phyloP scores from a whole-genome alignment of 2,329 filamentous ascomycete species.

The Microcyclosporella mali region DNA sequence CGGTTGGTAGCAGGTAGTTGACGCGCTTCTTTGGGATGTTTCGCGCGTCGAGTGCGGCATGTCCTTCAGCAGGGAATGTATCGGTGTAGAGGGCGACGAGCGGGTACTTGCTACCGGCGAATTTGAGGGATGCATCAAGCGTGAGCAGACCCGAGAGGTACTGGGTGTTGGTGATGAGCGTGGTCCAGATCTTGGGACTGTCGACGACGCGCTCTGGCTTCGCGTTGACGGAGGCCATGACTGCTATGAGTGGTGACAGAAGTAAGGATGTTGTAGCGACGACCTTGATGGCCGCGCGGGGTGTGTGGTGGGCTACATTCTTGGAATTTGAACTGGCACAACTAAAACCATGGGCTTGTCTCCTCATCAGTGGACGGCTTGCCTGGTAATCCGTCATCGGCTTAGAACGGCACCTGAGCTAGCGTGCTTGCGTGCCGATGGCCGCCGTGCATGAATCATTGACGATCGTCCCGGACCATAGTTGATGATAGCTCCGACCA shows the following conservation, averaged over 20 bases:
- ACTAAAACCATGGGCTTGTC: neutral
- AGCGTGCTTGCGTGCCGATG: too few relatives aligned
- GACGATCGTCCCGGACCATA: too few relatives aligned
- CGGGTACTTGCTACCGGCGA: conserved; percentile 61
- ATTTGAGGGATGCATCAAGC: conserved; percentile 69
- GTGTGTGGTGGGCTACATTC: conserved; percentile 8
- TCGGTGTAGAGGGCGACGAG: conserved; percentile 79
- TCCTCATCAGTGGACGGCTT: too few relatives aligned
- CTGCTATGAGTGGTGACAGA: neutral
- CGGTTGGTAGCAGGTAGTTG: conserved; percentile 63
- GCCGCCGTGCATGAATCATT: too few relatives aligned
- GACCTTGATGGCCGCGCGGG: conserved; percentile 8
- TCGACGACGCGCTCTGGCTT: conserved; percentile 27
- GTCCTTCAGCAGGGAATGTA: conserved; percentile 62
- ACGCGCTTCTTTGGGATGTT: conserved; percentile 65
- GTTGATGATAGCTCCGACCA: too few relatives aligned
- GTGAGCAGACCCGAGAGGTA: conserved; percentile 80
- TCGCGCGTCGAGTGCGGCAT: conserved; percentile 61
- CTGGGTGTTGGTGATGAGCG: conserved; percentile 74
- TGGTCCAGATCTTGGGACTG: conserved; percentile 66
- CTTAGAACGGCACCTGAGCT: too few relatives aligned
- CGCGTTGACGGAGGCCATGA: conserved; percentile 19
- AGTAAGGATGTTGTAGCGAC: neutral
- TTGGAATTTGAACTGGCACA: neutral
- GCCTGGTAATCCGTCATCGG: conserved; percentile 1